Evolutionary conservation across 768 basidiomycete genomes (phyloP), one percentile per base, ranked within the genome.

Genomic region (Asterophora parasitica): DNA sequence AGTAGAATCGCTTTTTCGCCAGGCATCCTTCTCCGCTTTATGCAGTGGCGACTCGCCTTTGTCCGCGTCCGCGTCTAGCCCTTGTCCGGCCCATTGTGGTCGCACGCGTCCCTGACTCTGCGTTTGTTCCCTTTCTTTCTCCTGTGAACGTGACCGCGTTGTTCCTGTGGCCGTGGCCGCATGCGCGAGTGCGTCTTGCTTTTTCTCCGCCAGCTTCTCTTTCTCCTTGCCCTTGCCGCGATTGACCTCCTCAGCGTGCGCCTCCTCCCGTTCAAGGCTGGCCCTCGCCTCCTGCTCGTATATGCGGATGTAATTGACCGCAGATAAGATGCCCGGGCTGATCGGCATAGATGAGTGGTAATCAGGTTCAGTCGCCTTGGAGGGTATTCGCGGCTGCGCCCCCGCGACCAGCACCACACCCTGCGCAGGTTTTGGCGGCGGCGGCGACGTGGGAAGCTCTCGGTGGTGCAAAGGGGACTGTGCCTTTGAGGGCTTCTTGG

Each of bases 1-100:
- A n/a, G 86, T 88, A 5, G 88, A 82, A 64, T 91, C 88, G 56
- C 87, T 88, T 67, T 85, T 87, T 58, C 88, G 70, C 83, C 87
- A 85, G 27, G 74, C 72, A 53, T 90, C 88, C 68, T 84, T 89
- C 58, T 23, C 23, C 23, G 23, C 23, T 23, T 23, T 23, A 23
- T 23, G 23, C n/a, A n/a, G n/a, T 23, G 23, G 23, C 23, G 62
- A 62, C 38, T 77, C 74, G 35, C 50, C 57, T 60, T 67, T 65
- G 43, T 64, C 60, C 7, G 48, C 48, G 23, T 23, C 23, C 23
- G 23, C n/a, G 36, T 13, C 36, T 42, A 27, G 17, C 37, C 42
- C 42, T 34, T 44, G 27, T 52, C 51, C 5, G 7, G 20, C 27
- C 48, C 52, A n/a, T 23, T 23, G 23, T 23, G 23, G 3, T 6